phyloP scores from a whole-genome alignment of 1,139 yeast genomes.

The Ogataea hybrid region DNA sequence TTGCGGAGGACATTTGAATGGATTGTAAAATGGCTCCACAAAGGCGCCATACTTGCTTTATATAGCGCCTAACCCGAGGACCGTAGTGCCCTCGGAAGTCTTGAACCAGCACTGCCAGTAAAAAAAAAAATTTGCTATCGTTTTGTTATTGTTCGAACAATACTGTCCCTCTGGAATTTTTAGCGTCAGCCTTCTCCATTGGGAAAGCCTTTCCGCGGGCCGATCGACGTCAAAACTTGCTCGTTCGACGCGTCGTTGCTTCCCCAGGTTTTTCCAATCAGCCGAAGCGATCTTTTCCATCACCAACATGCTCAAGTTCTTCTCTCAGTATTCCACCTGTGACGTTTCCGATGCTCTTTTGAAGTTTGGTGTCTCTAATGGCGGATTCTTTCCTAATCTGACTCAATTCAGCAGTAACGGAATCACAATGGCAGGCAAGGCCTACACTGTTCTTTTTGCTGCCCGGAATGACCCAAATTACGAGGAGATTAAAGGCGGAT shows the following conservation, averaged over 20 bases:
- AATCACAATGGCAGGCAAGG: conserved; percentile 54
- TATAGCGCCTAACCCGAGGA: not conserved
- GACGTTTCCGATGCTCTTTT: conserved; percentile 78
- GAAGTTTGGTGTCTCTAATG: conserved; percentile 55
- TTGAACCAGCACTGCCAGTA: conserved; percentile 1
- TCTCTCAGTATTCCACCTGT: conserved; percentile 56
- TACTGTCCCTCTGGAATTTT: not conserved
- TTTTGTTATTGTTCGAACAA: conserved; percentile 5
- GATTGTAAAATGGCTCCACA: not conserved
- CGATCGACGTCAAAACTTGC: conserved; percentile 1
- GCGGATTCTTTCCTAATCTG: conserved; percentile 77
- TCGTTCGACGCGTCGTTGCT: conserved; percentile 2
- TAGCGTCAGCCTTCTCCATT: conserved; percentile 6
- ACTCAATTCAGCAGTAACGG: conserved; percentile 35
- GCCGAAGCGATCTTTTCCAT: conserved; percentile 6
- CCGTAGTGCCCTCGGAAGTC: not conserved
- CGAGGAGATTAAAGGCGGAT: conserved; percentile 64
- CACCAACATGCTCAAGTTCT: conserved; percentile 13
- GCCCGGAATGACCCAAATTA: conserved; percentile 68
- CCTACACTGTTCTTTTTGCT: conserved; percentile 83
- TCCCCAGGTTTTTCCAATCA: conserved; percentile 5
- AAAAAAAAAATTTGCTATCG: conserved; percentile 6
- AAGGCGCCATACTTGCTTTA: not conserved
- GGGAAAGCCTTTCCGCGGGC: conserved; percentile 5
- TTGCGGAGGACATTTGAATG: conserved; percentile 27